Evolutionary conservation across 2,329 filamentous ascomycete genomes (phyloP).

Genomic region (Aphanocladium album): DNA sequence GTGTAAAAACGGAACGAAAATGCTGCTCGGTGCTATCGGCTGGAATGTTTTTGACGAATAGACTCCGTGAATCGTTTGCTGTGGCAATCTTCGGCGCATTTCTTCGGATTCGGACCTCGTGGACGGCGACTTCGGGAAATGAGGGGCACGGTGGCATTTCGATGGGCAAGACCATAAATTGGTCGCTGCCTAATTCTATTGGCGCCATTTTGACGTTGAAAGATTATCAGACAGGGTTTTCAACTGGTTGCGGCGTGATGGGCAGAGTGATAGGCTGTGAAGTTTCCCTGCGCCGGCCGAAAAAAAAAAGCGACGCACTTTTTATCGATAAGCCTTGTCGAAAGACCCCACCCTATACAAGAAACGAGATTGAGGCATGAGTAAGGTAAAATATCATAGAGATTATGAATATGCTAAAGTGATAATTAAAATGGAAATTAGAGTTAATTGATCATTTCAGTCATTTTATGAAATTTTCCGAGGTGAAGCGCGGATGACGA

Average conservation of each 20-base stretch:
- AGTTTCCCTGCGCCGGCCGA: neutral
- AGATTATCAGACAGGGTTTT: neutral
- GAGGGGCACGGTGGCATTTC: slow-evolving; percentile 59
- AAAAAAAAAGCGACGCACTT: neutral
- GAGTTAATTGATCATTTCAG: too few species aligned
- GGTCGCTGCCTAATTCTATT: slow-evolving; percentile 32
- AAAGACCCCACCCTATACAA: neutral
- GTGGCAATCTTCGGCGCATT: slow-evolving; percentile 77
- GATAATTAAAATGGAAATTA: too few species aligned
- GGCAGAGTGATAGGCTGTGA: neutral
- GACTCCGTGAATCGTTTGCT: slow-evolving; percentile 66
- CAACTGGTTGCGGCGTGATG: neutral
- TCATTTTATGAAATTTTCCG: too few species aligned
- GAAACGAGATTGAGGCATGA: neutral
- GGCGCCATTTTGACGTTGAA: slow-evolving; percentile 24
- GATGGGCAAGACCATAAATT: slow-evolving; percentile 66
- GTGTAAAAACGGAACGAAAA: slow-evolving; percentile 68
- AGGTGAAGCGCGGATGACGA: too few species aligned
- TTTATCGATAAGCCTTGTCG: slow-evolving; percentile 5
- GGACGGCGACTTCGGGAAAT: slow-evolving; percentile 58
- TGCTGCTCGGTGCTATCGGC: slow-evolving; percentile 75
- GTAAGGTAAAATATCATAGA: neutral
- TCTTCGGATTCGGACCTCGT: slow-evolving; percentile 82
- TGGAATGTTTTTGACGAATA: slow-evolving; percentile 90
- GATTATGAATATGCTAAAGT: too few species aligned